Evolutionary conservation across 176 grass and related monocot species (phyloP).

Genomic region (Eragrostis curvula): DNA sequence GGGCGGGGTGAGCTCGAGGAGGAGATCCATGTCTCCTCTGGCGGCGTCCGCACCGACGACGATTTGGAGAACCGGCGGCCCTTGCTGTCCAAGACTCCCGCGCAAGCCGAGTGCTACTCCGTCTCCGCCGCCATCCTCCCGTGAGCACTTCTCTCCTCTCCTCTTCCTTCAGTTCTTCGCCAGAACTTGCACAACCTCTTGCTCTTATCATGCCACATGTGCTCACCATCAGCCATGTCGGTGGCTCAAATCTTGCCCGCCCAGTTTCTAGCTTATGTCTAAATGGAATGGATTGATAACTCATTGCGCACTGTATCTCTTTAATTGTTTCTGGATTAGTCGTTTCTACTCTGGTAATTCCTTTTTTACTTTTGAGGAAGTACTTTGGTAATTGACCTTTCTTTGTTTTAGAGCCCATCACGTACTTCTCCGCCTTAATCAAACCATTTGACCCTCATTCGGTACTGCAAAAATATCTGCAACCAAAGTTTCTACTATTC

Average conservation of each 20-base stretch:
- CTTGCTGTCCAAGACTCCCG: conserved; percentile 38
- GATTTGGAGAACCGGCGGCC: conserved; percentile 38
- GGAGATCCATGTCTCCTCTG: conserved; percentile 39
- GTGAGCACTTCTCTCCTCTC: conserved; percentile 34
- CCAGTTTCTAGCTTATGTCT: not conserved
- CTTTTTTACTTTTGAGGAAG: too few species aligned
- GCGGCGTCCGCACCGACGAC: conserved; percentile 14
- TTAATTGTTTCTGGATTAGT: not conserved
- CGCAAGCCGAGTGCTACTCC: conserved; percentile 58
- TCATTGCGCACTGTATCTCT: not conserved
- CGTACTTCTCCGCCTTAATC: not conserved
- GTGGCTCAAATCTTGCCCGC: not conserved
- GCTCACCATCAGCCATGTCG: not conserved
- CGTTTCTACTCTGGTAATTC: not conserved
- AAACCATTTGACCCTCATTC: not conserved
- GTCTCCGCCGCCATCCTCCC: conserved; percentile 58
- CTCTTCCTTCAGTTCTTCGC: not conserved
- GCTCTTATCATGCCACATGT: not conserved
- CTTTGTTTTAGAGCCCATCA: not conserved
- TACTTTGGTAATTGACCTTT: too few species aligned
- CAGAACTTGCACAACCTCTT: not conserved
- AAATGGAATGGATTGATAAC: not conserved
- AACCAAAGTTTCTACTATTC: not conserved
- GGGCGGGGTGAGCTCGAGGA: conserved; percentile 6
- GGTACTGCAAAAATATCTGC: not conserved